Evolutionary conservation across 2,329 filamentous ascomycete species (phyloP), one percentile per base, ranked within the genome.

Genomic region (Cytospora schulzeri): DNA sequence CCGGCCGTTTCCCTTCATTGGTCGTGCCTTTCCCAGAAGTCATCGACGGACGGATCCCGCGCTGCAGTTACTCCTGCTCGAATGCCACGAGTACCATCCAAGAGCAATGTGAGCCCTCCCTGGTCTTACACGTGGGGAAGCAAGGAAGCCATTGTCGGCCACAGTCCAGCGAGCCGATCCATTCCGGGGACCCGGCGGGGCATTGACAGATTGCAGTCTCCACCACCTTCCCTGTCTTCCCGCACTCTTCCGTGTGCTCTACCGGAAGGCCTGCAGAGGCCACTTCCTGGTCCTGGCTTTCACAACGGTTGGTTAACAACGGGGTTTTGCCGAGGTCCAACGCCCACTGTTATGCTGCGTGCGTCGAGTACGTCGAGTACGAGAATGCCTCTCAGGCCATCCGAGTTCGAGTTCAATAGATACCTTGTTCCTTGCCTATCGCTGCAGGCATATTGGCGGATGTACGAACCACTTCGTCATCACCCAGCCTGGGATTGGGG

Each of bases 401-500:
- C 9, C 4, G 9, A 31, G 29, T 31, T 31, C 38, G 17, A 41
- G 4, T 19, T n/a, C 17, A n/a, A n/a, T n/a, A n/a, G 1, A 41
- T 8, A 19, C 7, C 17, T 41, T 41, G 38, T 15, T 19, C 38
- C 15, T 8, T 41, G 38, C 38, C 2, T 41, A n/a, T 19, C 38
- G 19, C 38, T 41, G 38, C 38, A 41, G 38, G 38, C 38, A 3
- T 35, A 35, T 7, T 3, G 2, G n/a, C 17, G n/a, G 15, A 3
- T 35, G 14, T 41, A n/a, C 38, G 19, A 17, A 19, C 38, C 17
- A 41, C 19, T 41, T 41, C 38, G 38, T 41, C 38, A 61, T 17
- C 35, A 17, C 59, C 55, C 59, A 55, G 51, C 59, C 59, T 48
- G 33, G 24, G 48, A 61, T 55, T 55, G 59, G 59, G 59, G 59